Conservation (phyloP, 192 early-diverging fungal species). For the Backusella circina region DNA sequence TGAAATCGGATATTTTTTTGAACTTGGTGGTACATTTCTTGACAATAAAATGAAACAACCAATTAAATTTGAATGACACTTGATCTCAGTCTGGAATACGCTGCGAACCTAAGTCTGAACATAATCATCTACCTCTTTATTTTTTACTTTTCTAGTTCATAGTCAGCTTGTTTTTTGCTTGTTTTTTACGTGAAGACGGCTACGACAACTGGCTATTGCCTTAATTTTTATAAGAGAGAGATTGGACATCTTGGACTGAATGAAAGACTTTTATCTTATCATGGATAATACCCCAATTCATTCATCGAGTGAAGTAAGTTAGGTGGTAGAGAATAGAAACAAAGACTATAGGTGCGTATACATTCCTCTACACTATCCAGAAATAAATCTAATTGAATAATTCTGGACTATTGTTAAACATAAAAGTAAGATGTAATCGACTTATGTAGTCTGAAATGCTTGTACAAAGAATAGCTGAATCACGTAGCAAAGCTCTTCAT, state of each 20-base stretch:
- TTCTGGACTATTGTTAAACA: too few species aligned
- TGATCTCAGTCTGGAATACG: too few species aligned
- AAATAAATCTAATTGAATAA: conserved; percentile 3
- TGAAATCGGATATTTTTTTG: too few species aligned
- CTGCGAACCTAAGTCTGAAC: too few species aligned
- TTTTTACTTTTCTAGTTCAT: too few species aligned
- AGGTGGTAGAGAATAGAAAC: conserved; percentile 13
- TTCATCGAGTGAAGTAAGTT: conserved; percentile 10
- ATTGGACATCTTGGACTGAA: conserved; percentile 5
- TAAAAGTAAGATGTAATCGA: neutral
- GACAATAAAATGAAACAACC: too few species aligned
- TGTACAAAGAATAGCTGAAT: too few species aligned
- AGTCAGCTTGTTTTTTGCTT: too few species aligned
- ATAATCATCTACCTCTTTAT: too few species aligned
- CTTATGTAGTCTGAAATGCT: neutral
- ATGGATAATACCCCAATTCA: conserved; percentile 1
- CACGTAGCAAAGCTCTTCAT: too few species aligned
- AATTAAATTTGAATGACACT: too few species aligned
- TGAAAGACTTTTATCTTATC: conserved; percentile 11
- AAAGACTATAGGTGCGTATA: conserved; percentile 13
- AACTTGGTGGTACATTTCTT: too few species aligned
- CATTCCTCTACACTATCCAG: neutral
- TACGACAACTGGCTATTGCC: conserved; percentile 1
- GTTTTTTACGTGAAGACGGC: neutral
- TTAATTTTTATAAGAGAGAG: neutral